Conservation (phyloP, 352 stramenopile species). For the Globisporangium barbulae region DNA sequence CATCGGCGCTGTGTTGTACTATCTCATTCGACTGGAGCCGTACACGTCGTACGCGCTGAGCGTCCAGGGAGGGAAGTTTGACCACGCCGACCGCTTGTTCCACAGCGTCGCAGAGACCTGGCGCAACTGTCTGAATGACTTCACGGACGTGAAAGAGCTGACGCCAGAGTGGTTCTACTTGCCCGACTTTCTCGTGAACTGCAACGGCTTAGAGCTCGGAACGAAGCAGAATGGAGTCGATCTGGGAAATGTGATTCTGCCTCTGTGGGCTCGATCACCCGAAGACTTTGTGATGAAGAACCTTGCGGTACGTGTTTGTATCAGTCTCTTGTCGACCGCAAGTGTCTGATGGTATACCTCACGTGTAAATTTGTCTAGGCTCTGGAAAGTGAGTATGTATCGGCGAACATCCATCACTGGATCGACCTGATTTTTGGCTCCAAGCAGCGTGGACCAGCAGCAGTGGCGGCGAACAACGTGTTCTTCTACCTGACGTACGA, state of each 20-base stretch:
- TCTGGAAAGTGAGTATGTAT: slow-evolving; percentile 86
- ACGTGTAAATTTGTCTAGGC: slow-evolving; percentile 29
- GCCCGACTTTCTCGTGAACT: slow-evolving; percentile 88
- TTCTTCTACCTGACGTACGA: slow-evolving; percentile 99
- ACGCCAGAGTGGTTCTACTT: slow-evolving; percentile 95
- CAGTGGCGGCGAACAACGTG: slow-evolving; percentile 94
- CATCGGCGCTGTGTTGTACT: slow-evolving; percentile 97
- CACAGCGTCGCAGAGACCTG: slow-evolving; percentile 89
- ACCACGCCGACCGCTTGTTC: slow-evolving; percentile 93
- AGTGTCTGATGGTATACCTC: background rate
- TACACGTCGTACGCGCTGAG: slow-evolving; percentile 94
- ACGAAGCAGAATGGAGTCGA: slow-evolving; percentile 73
- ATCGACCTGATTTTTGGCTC: slow-evolving; percentile 86
- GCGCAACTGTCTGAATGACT: slow-evolving; percentile 83
- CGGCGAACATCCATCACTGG: slow-evolving; percentile 82
- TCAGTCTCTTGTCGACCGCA: background rate
- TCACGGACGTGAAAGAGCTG: slow-evolving; percentile 92
- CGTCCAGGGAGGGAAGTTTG: slow-evolving; percentile 95
- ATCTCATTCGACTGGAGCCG: slow-evolving; percentile 98
- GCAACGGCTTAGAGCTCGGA: slow-evolving; percentile 80
- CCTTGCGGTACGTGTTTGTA: slow-evolving; percentile 44
- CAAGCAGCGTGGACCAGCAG: slow-evolving; percentile 72
- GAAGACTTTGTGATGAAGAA: slow-evolving; percentile 88
- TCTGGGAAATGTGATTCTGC: slow-evolving; percentile 94
- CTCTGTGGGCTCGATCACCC: slow-evolving; percentile 79